These are phyloP conservation scores for Leishmania guyanensis DNA, from an alignment of 208 protist genomes.

Conservation along the genomic window DNA sequence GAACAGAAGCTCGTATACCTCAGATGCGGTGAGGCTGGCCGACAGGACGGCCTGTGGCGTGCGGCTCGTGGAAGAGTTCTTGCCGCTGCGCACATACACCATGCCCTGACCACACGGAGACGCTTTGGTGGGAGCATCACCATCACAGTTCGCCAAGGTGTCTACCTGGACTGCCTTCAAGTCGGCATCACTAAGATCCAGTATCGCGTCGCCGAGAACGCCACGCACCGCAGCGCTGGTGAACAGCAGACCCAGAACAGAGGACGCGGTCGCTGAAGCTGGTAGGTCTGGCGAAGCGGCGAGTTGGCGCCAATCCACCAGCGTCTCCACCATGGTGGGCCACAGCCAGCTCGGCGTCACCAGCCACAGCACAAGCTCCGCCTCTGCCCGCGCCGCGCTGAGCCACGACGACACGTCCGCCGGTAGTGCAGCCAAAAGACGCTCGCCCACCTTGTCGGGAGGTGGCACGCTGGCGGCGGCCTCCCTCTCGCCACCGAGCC, in stretches of 20 bases:
- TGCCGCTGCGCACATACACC: slow-evolving; percentile 2
- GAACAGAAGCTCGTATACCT: slow-evolving; percentile 24
- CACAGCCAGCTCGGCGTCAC: slow-evolving; percentile 33
- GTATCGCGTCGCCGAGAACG: background rate
- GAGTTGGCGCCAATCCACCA: slow-evolving; percentile 1
- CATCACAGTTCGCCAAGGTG: background rate
- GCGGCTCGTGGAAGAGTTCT: background rate
- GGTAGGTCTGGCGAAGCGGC: background rate
- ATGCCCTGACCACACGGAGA: background rate
- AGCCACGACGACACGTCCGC: slow-evolving; percentile 18
- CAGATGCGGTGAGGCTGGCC: slow-evolving; percentile 15
- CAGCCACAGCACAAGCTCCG: slow-evolving; percentile 27
- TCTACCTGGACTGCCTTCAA: background rate
- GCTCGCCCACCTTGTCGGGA: slow-evolving; percentile 4
- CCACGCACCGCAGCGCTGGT: background rate
- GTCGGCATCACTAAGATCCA: background rate
- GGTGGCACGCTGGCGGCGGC: background rate
- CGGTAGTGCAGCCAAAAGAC: slow-evolving; percentile 11
- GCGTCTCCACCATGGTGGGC: slow-evolving; percentile 19
- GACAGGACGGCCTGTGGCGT: background rate
- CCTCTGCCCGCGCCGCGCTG: slow-evolving; percentile 11
- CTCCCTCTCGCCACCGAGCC: background rate
- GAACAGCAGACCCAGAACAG: background rate
- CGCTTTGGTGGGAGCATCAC: background rate
- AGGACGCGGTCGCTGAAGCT: background rate